Conservation (phyloP, 139 green algal species). For the Marvania coccoides region DNA sequence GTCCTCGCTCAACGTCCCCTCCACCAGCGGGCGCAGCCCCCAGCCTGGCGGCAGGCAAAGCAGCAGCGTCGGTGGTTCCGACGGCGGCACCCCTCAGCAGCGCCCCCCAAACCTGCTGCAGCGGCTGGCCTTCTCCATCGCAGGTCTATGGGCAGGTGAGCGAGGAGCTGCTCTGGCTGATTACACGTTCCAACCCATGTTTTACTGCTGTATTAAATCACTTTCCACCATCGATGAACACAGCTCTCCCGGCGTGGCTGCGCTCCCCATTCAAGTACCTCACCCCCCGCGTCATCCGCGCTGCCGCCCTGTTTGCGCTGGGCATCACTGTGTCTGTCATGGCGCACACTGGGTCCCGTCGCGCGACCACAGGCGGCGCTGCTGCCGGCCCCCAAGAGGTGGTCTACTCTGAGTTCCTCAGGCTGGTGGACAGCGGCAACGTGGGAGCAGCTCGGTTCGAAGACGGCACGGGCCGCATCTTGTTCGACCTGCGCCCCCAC, state of each 20-base stretch:
- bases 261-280: background rate
- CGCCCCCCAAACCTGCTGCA: background rate
- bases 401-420: conserved; percentile 71
- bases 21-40: too few relatives aligned
- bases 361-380: background rate
- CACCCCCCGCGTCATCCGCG: background rate
- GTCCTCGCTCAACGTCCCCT: too few relatives aligned
- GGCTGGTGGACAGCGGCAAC: conserved; percentile 42
- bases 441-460: conserved; percentile 61
- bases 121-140: background rate
- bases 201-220: too few relatives aligned
- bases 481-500: conserved; percentile 51
- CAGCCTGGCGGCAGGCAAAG: too few relatives aligned
- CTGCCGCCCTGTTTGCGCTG: background rate
- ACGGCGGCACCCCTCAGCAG: background rate
- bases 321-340: background rate
- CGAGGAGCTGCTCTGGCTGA: too few relatives aligned
- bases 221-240: too few relatives aligned
- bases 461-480: conserved; percentile 43
- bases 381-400: conserved; percentile 20
- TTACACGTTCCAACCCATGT: too few relatives aligned
- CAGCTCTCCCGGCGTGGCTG: background rate
- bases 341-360: background rate
- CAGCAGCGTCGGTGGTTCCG: too few relatives aligned
- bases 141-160: too few relatives aligned